Conservation (phyloP, 495 filamentous ascomycete genomes). For the Talaromyces trachyspermus region DNA sequence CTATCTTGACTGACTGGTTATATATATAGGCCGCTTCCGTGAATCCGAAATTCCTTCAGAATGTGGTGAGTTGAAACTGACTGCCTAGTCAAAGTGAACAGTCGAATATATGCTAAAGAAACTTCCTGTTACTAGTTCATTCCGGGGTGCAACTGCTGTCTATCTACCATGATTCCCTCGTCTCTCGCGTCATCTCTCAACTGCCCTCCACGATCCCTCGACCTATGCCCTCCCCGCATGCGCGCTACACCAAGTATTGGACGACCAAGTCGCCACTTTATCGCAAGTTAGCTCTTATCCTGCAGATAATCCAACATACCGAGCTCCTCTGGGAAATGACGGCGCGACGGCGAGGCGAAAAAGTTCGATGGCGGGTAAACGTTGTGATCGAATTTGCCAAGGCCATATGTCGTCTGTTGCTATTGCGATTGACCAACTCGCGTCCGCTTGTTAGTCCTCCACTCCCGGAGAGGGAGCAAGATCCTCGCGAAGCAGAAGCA, state of each 20-base stretch:
- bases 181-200: conserved; percentile 55
- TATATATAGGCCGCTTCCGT: conserved; percentile 66
- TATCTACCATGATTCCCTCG: conserved; percentile 88
- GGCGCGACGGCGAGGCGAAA: conserved; percentile 78
- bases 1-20: background rate
- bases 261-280: conserved; percentile 67
- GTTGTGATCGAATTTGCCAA: conserved; percentile 81
- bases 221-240: conserved; percentile 62
- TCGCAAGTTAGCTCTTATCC: conserved; percentile 63
- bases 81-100: too few relatives aligned
- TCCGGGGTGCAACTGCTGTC: conserved; percentile 82
- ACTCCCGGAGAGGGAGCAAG: conserved; percentile 76
- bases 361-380: conserved; percentile 80
- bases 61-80: conserved; percentile 56
- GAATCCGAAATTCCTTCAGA: conserved; percentile 93
- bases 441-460: conserved; percentile 78
- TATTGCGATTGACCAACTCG: conserved; percentile 77
- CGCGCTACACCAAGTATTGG: conserved; percentile 89
- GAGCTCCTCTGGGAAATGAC: conserved; percentile 83
- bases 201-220: conserved; percentile 35
- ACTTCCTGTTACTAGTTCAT: conserved; percentile 49
- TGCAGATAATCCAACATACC: conserved; percentile 89
- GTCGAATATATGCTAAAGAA: too few relatives aligned
- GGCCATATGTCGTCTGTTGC: conserved; percentile 73
- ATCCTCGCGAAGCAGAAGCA: conserved; percentile 53